Conservation (phyloP, 2,329 filamentous ascomycete species). For the Diaporthe citri region DNA sequence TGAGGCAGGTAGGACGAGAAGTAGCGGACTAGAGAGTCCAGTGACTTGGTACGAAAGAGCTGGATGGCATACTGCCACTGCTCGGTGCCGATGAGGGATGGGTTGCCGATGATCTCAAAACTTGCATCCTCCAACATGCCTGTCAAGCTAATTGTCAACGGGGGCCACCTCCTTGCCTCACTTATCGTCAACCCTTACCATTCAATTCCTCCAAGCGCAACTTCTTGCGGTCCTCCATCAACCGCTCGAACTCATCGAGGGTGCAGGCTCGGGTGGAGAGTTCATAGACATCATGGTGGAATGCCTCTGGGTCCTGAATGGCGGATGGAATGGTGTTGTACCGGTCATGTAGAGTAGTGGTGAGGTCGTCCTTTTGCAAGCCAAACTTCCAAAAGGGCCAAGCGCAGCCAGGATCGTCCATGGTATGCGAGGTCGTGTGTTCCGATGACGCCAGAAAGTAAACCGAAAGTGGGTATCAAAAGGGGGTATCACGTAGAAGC, state of each 20-base stretch:
- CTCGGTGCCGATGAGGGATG: slow-evolving; percentile 67
- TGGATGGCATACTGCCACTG: slow-evolving; percentile 71
- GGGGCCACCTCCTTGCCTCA: neutral
- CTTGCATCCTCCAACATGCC: slow-evolving; percentile 68
- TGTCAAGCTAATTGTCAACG: slow-evolving; percentile 24
- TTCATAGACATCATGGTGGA: slow-evolving; percentile 72
- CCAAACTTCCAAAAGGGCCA: slow-evolving; percentile 75
- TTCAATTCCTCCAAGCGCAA: slow-evolving; percentile 68
- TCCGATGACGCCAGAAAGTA: slow-evolving; percentile 23
- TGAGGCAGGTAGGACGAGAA: slow-evolving; percentile 70
- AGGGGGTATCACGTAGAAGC: slow-evolving; percentile 39
- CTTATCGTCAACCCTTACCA: slow-evolving; percentile 25
- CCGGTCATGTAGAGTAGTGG: slow-evolving; percentile 68
- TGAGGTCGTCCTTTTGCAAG: slow-evolving; percentile 70
- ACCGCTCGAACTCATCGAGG: slow-evolving; percentile 65
- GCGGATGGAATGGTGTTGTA: slow-evolving; percentile 70
- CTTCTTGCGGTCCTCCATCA: slow-evolving; percentile 66
- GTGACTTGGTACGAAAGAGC: slow-evolving; percentile 69
- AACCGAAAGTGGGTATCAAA: slow-evolving; percentile 36
- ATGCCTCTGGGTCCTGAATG: slow-evolving; percentile 71
- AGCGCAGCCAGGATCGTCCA: slow-evolving; percentile 66
- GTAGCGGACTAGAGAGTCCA: slow-evolving; percentile 71
- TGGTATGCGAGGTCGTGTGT: slow-evolving; percentile 46
- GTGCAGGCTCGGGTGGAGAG: slow-evolving; percentile 64
- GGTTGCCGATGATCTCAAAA: slow-evolving; percentile 72